phyloP scores from a whole-genome alignment of 352 stramenopile genomes.

The Phytophthora ohioensis region DNA sequence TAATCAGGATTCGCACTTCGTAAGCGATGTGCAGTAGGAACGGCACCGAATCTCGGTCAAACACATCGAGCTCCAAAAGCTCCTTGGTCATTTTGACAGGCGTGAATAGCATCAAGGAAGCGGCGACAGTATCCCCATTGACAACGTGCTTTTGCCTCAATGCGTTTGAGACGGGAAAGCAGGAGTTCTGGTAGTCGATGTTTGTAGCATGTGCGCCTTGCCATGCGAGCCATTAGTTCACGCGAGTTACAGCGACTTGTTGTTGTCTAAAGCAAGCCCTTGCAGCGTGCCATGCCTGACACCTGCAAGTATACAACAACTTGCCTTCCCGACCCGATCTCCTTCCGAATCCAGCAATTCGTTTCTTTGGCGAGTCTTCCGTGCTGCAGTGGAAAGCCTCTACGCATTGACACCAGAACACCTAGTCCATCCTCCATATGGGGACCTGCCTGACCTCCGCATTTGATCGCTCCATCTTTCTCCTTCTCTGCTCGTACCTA shows the following conservation, averaged over 20 bases:
- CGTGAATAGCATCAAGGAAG: no score
- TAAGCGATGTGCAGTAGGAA: no score
- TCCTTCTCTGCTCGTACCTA: not conserved
- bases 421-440: constrained; percentile 11
- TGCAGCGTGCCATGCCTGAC: not conserved
- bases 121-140: no score
- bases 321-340: constrained; percentile 19
- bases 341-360: constrained; percentile 9
- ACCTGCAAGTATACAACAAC: constrained; percentile 10
- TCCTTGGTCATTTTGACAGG: no score
- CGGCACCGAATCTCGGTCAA: no score
- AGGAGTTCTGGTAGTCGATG: not conserved
- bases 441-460: constrained; percentile 13
- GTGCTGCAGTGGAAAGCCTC: constrained; percentile 33
- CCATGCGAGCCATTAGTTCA: not conserved
- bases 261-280: constrained; percentile 1
- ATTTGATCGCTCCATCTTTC: constrained; percentile 2
- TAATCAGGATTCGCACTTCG: no score
- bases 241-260: constrained; percentile 15
- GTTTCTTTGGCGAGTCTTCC: constrained; percentile 19
- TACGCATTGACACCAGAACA: constrained; percentile 6
- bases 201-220: constrained; percentile 5
- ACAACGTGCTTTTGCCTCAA: not conserved
- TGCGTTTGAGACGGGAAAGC: no score
- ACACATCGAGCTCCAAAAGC: no score